Evolutionary conservation across 371 early-diverging fungal genomes (phyloP).

Genomic region (Amoeboaphelidium occidentale): DNA sequence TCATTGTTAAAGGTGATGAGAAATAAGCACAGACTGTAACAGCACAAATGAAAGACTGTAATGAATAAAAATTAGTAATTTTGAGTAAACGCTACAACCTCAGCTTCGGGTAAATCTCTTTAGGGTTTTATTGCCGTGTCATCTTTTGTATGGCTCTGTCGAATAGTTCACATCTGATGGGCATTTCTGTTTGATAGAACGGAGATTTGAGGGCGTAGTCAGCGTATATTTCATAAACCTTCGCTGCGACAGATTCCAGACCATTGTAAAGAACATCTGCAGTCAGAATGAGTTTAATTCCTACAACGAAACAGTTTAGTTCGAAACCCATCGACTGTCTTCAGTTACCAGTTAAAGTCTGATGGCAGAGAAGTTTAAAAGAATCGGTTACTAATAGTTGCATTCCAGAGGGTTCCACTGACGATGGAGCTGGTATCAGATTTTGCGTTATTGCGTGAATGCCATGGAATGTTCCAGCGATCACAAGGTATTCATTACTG

Average conservation of each 20-base stretch:
- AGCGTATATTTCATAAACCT: slow-evolving; percentile 66
- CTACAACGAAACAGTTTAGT: no score
- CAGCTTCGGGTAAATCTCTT: no score
- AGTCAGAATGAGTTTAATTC: slow-evolving; percentile 75
- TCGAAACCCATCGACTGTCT: no score
- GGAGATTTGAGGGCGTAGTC: slow-evolving; percentile 97
- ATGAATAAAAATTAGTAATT: no score
- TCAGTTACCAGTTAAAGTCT: slow-evolving; percentile 68
- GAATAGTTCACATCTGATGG: slow-evolving; percentile 86
- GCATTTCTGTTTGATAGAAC: slow-evolving; percentile 96
- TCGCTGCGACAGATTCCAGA: slow-evolving; percentile 40
- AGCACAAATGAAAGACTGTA: no score
- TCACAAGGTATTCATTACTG: slow-evolving; percentile 79
- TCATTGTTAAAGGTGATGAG: no score
- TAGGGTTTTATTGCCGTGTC: no score
- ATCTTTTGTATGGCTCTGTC: no score
- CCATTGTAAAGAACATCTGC: slow-evolving; percentile 46
- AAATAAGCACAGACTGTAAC: no score
- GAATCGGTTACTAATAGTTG: slow-evolving; percentile 72
- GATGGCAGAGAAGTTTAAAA: slow-evolving; percentile 71
- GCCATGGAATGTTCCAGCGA: slow-evolving; percentile 90
- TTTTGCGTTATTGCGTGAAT: not conserved
- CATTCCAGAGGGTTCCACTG: slow-evolving; percentile 29
- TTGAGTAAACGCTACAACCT: no score
- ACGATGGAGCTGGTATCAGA: not conserved